Evolutionary conservation across 1,139 yeast genomes (phyloP).

Genomic region (Yarrowia galli): DNA sequence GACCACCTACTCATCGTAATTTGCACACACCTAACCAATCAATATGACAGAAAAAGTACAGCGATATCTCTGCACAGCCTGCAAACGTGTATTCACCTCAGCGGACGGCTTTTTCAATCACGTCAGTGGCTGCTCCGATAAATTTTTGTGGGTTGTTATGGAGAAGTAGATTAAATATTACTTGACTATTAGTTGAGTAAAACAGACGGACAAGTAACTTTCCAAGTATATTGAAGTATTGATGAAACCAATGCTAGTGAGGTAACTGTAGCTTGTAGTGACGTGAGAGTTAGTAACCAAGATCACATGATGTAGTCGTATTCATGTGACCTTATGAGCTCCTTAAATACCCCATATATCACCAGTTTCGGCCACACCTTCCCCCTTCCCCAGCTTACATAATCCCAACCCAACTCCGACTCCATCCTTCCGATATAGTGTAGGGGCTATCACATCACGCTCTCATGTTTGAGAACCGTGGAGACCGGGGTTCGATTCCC

Average conservation of each 20-base stretch:
- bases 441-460: slow-evolving; percentile 22
- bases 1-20: not conserved
- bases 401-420: not conserved
- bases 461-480: slow-evolving; percentile 14
- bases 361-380: too few species aligned
- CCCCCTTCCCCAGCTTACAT: not conserved
- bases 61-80: not conserved
- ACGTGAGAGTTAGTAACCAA: too few species aligned
- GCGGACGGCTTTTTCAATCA: not conserved
- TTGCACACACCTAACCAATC: not conserved
- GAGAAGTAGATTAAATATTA: too few species aligned
- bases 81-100: not conserved
- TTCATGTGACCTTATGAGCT: too few species aligned
- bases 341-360: too few species aligned
- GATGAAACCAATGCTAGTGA: too few species aligned
- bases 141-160: not conserved
- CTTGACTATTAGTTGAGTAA: too few species aligned
- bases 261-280: too few species aligned
- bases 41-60: not conserved
- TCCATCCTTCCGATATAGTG: slow-evolving; percentile 2
- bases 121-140: not conserved
- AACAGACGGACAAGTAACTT: too few species aligned
- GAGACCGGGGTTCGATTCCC: slow-evolving; percentile 24
- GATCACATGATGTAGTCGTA: too few species aligned
- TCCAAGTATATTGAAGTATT: too few species aligned